phyloP scores from a whole-genome alignment of 805 yeast species.

The Diddensiella transvaalensis region DNA sequence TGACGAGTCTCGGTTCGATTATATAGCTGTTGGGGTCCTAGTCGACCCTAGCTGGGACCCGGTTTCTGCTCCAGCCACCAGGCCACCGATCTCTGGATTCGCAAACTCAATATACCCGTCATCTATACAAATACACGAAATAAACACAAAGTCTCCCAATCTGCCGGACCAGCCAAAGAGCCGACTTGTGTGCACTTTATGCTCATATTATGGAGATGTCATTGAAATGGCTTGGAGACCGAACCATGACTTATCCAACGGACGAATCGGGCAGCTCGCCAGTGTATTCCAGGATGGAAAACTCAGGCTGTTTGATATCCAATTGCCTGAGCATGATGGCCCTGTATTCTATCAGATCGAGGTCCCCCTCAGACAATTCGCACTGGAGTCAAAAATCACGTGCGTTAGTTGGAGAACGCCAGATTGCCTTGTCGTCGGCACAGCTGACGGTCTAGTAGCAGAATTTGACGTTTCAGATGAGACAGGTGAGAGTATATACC shows the following conservation, averaged over 20 bases:
- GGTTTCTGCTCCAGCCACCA: conserved; percentile 34
- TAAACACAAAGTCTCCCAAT: conserved; percentile 24
- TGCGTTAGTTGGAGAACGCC: conserved; percentile 46
- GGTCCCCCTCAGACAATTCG: conserved; percentile 15
- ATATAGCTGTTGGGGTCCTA: conserved; percentile 50
- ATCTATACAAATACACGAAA: conserved; percentile 19
- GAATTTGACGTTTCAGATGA: conserved; percentile 44
- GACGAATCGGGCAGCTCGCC: conserved; percentile 32
- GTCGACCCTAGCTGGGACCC: conserved; percentile 33
- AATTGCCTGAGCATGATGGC: conserved; percentile 25
- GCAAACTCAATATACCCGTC: conserved; percentile 9
- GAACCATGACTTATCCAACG: conserved; percentile 33
- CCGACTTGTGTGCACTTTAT: conserved; percentile 28
- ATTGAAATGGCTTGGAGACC: conserved; percentile 31
- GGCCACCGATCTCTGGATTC: conserved; percentile 23
- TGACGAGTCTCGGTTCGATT: conserved; percentile 32
- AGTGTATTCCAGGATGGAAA: conserved; percentile 58
- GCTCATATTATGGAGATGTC: conserved; percentile 32
- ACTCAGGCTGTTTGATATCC: conserved; percentile 43
- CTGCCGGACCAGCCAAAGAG: background rate
- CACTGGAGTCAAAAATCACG: conserved; percentile 36
- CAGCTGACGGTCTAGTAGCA: conserved; percentile 54
- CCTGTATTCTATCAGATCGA: conserved; percentile 7
- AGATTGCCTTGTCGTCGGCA: conserved; percentile 51
- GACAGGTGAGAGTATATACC: conserved; percentile 21